Base-by-base conservation (phyloP, 495 filamentous ascomycete species). In the Viridothelium virens region DNA sequence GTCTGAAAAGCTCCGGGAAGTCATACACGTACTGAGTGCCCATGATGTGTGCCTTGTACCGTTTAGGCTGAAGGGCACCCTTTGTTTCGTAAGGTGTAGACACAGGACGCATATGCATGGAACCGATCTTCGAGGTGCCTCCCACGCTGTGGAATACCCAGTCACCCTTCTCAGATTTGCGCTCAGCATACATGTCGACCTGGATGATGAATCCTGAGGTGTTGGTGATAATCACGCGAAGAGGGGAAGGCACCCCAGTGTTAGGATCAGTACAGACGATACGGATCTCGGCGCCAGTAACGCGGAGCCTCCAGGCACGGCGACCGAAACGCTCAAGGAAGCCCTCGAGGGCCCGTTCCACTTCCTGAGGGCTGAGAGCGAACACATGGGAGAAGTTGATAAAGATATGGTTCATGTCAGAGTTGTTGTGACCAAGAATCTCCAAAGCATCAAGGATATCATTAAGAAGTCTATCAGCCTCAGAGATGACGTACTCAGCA, bases 341-440 rank as follows among this genome's bases (percentile, higher is more conserved):
- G 41, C 94, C 92, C 73, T 87, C 91, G 56, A 98, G 84, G 14
- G 94, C 94, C 77, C 96, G 85, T 78, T 97, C 92, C 38, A 98
- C 92, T 79, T 96, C 93, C 64, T 86, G 77, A 11, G 94, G 92
- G 74, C 90, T 81, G 46, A 98, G 84, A 73, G 92, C 91, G 86
- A 98, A 97, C 62, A 97, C 90, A 11, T 89, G 89, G 0, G 89
- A 91, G 81, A 98, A 98, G 84, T 98, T 97, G 81, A 98, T 91
- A 84, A 97, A 98, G 84, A 98, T 96, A 81, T 98, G 95, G 82
- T 98, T 98, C 72, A 98, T 83, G 82, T 98, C 94, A 59, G 94
- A 96, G 82, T 96, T 93, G 84, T 96, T 97, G 84, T 95, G 96
- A 66, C 95, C 95, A 72, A 97, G 92, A 71, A 98, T 95, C 84